Conservation (phyloP, 1,284 basidiomycete genomes). For the Leccinum proximum region DNA sequence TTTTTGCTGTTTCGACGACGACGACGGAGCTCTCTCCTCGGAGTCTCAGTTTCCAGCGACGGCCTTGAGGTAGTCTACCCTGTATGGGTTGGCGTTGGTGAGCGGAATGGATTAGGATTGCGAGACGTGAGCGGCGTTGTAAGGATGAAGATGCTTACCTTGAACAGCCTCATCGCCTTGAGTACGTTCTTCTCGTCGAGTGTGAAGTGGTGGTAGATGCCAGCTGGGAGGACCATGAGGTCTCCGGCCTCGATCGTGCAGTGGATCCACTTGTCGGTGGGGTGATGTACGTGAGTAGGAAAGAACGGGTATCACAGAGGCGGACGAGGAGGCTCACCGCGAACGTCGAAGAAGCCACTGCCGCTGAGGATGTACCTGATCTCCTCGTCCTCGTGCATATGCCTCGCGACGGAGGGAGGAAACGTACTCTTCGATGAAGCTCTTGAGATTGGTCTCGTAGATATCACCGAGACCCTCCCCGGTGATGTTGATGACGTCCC, state of each 20-base stretch:
- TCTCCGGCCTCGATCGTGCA: conserved; percentile 68
- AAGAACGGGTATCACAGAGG: background rate
- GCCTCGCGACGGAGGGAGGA: conserved; percentile 33
- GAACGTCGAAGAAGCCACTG: conserved; percentile 83
- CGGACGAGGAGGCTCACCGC: conserved; percentile 43
- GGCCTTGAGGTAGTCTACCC: conserved; percentile 57
- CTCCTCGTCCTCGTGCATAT: conserved; percentile 88
- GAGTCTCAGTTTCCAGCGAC: no score
- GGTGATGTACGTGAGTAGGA: background rate
- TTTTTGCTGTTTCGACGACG: background rate
- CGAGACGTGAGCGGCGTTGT: no score
- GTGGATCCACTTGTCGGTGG: conserved; percentile 69
- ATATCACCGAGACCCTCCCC: conserved; percentile 58
- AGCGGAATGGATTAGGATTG: no score
- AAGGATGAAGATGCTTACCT: conserved; percentile 22
- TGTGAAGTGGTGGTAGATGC: conserved; percentile 87
- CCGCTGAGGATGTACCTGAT: conserved; percentile 84
- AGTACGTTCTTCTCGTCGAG: conserved; percentile 68
- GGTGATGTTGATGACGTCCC: conserved; percentile 73
- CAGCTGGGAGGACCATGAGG: conserved; percentile 65
- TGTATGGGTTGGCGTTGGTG: conserved; percentile 49
- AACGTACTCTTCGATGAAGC: conserved; percentile 77
- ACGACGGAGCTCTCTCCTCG: background rate
- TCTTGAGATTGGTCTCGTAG: conserved; percentile 78
- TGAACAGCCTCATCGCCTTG: conserved; percentile 74